Conservation (phyloP, 116 monocot genomes). For the Trichopus zeylanicus region DNA sequence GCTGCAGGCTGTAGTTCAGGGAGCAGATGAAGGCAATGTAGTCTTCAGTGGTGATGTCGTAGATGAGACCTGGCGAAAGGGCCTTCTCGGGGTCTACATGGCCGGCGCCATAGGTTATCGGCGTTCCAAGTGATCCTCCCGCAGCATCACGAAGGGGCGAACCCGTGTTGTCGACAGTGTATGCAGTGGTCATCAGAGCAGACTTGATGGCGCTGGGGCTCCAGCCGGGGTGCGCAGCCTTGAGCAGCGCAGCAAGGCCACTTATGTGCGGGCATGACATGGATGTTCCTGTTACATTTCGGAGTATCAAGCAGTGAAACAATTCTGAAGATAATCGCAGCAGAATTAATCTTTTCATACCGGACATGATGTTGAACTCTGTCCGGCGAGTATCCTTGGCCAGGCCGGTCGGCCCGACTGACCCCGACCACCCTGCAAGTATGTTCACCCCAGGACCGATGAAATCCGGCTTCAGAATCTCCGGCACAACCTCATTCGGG, state of each 20-base stretch:
- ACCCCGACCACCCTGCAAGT: constrained; percentile 10
- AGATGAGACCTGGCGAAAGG: background rate
- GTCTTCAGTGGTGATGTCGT: background rate
- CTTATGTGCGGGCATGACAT: constrained; percentile 5
- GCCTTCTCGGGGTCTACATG: background rate
- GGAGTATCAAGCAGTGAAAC: background rate
- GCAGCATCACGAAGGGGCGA: background rate
- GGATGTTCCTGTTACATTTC: constrained; percentile 2
- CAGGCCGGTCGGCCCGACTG: background rate
- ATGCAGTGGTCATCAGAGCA: constrained; percentile 9
- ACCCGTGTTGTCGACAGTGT: background rate
- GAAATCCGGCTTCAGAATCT: constrained; percentile 15
- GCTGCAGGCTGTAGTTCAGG: constrained; percentile 33
- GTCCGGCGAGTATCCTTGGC: too few species aligned
- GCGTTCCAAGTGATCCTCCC: constrained; percentile 25
- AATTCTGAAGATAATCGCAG: too few species aligned
- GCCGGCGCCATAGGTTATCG: background rate
- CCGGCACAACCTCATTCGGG: constrained; percentile 2
- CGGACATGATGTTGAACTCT: background rate
- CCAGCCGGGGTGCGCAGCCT: background rate
- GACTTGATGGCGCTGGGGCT: constrained; percentile 6
- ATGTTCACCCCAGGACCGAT: constrained; percentile 14
- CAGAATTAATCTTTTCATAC: too few species aligned
- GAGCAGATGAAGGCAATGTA: constrained; percentile 68
- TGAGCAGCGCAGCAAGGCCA: constrained; percentile 5